phyloP scores from a whole-genome alignment of 441 rosid genomes.

The Omphalea diandra region DNA sequence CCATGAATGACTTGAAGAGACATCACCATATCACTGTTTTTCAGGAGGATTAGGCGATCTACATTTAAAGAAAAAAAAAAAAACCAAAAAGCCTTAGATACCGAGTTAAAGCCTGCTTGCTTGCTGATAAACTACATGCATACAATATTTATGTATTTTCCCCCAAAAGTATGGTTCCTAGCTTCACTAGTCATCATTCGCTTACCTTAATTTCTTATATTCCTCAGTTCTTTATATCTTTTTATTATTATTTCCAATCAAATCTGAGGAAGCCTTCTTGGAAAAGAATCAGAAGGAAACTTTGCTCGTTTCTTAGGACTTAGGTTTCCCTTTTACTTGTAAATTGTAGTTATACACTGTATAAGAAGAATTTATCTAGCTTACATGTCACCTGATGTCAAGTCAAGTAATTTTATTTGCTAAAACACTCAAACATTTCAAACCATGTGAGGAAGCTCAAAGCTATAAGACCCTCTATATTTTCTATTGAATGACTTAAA shows the following conservation, averaged over 20 bases:
- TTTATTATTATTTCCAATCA: not conserved
- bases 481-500: too few species aligned
- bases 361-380: too few species aligned
- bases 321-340: too few species aligned
- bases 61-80: not conserved
- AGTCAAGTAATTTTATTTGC: too few species aligned
- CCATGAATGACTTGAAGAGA: slow-evolving; percentile 5
- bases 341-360: too few species aligned
- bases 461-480: too few species aligned
- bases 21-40: not conserved
- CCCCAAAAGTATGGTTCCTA: not conserved
- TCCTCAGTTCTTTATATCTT: not conserved
- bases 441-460: too few species aligned
- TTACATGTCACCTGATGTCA: too few species aligned
- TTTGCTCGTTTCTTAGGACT: too few species aligned
- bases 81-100: slow-evolving; percentile 6
- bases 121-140: not conserved
- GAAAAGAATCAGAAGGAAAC: too few species aligned
- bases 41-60: not conserved
- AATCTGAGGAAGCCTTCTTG: not conserved
- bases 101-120: not conserved
- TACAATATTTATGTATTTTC: not conserved
- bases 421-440: too few species aligned
- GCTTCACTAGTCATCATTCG: not conserved
- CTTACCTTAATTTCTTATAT: not conserved